A percentile compares a stretch with the other conserved stretches of the same genome.
Evolutionary conservation across 2,329 filamentous ascomycete species (phyloP).

Genomic region (Penicillium decumbens): DNA sequence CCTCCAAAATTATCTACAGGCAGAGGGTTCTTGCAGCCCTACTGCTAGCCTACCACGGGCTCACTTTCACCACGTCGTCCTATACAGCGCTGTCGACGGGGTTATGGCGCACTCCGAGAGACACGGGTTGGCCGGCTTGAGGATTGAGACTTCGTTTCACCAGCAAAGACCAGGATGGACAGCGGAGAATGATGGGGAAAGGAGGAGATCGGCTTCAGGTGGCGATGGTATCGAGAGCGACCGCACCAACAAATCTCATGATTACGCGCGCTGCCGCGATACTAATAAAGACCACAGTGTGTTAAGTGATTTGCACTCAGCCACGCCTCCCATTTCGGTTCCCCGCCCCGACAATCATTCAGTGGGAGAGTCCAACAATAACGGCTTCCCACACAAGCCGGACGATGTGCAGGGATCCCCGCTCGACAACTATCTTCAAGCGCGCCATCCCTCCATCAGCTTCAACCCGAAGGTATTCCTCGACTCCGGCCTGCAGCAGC

Average conservation of each 20-base stretch:
- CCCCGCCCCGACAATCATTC: conserved; percentile 37
- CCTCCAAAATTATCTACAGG: conserved; percentile 3
- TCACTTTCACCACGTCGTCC: conserved; percentile 13
- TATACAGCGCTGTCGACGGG: conserved; percentile 23
- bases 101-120: conserved; percentile 40
- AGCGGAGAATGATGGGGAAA: conserved; percentile 20
- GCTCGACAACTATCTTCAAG: conserved; percentile 41
- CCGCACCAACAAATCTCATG: conserved; percentile 33
- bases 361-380: conserved; percentile 20
- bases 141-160: conserved; percentile 38
- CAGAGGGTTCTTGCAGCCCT: conserved; percentile 22
- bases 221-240: conserved; percentile 38
- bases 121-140: conserved; percentile 34
- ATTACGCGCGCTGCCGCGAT: conserved; percentile 33
- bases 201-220: conserved; percentile 24
- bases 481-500: conserved; percentile 38
- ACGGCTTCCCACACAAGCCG: conserved; percentile 35
- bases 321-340: conserved; percentile 45
- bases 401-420: conserved; percentile 37
- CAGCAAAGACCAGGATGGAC: conserved; percentile 26
- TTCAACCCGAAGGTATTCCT: conserved; percentile 41
- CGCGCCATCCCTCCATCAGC: conserved; percentile 40
- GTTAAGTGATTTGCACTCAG: conserved; percentile 39
- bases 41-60: conserved; percentile 15
- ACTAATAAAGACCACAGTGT: conserved; percentile 40